Conservation (phyloP, 768 basidiomycete genomes). For the Boletus sp. region DNA sequence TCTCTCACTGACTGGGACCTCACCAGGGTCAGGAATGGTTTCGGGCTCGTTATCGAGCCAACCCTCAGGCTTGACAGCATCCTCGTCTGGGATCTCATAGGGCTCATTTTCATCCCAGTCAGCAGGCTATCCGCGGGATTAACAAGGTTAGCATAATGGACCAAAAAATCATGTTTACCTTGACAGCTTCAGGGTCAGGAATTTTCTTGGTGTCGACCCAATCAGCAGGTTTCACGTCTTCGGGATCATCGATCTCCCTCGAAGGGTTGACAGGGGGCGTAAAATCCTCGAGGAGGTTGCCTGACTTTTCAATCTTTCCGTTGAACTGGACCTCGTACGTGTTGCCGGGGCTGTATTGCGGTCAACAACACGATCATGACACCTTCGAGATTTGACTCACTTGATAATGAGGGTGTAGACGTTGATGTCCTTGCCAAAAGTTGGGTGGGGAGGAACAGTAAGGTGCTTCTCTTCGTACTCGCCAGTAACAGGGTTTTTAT, state of each 20-base stretch:
- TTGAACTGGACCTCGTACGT: conserved; percentile 92
- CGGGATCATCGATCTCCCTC: conserved; percentile 89
- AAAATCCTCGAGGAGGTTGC: conserved; percentile 90
- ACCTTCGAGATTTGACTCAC: conserved; percentile 44
- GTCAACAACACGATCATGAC: conserved; percentile 3
- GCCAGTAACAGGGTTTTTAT: conserved; percentile 89
- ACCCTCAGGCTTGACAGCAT: conserved; percentile 87
- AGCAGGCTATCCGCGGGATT: conserved; percentile 48
- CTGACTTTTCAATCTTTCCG: conserved; percentile 73
- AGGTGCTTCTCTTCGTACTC: conserved; percentile 98
- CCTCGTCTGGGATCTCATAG: conserved; percentile 83
- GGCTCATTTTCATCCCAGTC: conserved; percentile 99
- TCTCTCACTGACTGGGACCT: conserved; percentile 13
- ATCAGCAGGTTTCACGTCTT: conserved; percentile 83
- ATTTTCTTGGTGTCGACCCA: conserved; percentile 95
- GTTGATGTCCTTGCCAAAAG: conserved; percentile 87
- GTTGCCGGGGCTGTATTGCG: conserved; percentile 76
- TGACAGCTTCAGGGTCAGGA: conserved; percentile 75
- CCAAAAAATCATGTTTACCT: conserved; percentile 42
- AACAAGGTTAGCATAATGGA: neutral
- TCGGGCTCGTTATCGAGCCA: conserved; percentile 91
- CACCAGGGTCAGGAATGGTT: conserved; percentile 83
- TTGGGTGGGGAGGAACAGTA: conserved; percentile 70
- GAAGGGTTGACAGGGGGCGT: conserved; percentile 89
- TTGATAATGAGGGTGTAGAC: conserved; percentile 92